Evolutionary conservation across 2,329 filamentous ascomycete species (phyloP), one percentile per base, ranked within the genome.

Genomic region (Scedosporium apiospermum): DNA sequence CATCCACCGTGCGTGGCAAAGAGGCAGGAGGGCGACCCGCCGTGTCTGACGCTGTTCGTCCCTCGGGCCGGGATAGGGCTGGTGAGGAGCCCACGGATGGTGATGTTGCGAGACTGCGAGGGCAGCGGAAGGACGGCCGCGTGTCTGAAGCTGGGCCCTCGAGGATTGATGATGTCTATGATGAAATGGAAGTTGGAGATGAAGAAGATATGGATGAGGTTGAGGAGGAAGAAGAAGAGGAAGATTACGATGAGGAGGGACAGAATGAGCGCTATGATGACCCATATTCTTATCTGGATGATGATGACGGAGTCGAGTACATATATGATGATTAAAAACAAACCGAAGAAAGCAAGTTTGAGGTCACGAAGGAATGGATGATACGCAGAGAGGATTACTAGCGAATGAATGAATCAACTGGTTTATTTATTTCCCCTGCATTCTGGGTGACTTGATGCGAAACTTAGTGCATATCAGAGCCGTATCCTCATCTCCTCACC

Each of bases 151-250:
- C 68, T 1, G 61, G 62, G 23, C 7, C 68, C 23, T 42, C 62
- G 12, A 62, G 59, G 60, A 62, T 65, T 61, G 65, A 65, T 10
- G 62, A 63, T 26, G 71, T 69, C 6, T 67, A 67, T 1, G 71
- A 63, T 5, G 63, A 63, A 9, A 63, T 65, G 57, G 57, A 59
- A 57, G 44, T 57, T 14, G 55, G 34, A 14, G 69, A 66, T 0
- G 67, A 68, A 3, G 69, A 67, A 9, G 65, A 68, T 6, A 71
- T 67, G 12, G 62, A 67, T 0, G 67, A 65, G 4, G 65, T 65
- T 3, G 71, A 70, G 7, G 72, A 66, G 1, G 68, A 69, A 38
- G 68, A 66, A 14, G 66, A 68, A 27, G 64, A 63, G 0, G 69
- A 70, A 0, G 69, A 70, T 23, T 59, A 66, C 14, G 63, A 61